These are phyloP conservation scores for Aegilops tauschii DNA, from an alignment of 176 grass and related monocot species.

Conservation along the genomic window DNA sequence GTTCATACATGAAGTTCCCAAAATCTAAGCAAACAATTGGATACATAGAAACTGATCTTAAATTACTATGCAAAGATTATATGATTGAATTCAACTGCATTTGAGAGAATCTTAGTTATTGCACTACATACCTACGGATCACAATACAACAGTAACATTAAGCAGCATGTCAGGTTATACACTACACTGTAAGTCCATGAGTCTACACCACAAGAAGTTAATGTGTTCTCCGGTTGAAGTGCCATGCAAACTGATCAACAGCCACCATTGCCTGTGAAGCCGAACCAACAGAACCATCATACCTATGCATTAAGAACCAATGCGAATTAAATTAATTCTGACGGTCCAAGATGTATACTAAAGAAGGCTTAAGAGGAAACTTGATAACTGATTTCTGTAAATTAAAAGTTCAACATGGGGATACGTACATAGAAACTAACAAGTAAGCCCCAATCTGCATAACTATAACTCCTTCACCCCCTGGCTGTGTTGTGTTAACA, in stretches of 20 bases:
- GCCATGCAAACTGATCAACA: constrained; percentile 70
- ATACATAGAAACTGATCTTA: neutral
- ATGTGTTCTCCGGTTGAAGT: constrained; percentile 62
- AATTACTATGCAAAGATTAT: neutral
- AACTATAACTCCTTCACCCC: constrained; percentile 73
- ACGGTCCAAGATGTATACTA: neutral
- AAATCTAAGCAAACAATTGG: neutral
- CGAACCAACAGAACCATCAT: constrained; percentile 79
- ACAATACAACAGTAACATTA: neutral
- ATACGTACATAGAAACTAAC: constrained; percentile 69
- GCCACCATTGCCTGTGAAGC: constrained; percentile 82
- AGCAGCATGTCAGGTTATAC: neutral
- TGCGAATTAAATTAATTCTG: neutral
- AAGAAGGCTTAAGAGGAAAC: neutral
- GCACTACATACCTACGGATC: neutral
- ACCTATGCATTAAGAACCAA: constrained; percentile 40
- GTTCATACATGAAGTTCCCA: neutral
- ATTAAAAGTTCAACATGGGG: constrained; percentile 18
- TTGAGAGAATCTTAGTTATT: neutral
- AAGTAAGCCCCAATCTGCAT: constrained; percentile 81
- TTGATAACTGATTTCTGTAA: neutral
- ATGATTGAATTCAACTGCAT: neutral
- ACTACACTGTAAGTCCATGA: neutral
- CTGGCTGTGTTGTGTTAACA: constrained; percentile 58
- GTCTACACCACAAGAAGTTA: constrained; percentile 24